Evolutionary conservation across 2,329 filamentous ascomycete species (phyloP), one percentile per base, ranked within the genome.

Genomic region (Pseudocercospora musae): DNA sequence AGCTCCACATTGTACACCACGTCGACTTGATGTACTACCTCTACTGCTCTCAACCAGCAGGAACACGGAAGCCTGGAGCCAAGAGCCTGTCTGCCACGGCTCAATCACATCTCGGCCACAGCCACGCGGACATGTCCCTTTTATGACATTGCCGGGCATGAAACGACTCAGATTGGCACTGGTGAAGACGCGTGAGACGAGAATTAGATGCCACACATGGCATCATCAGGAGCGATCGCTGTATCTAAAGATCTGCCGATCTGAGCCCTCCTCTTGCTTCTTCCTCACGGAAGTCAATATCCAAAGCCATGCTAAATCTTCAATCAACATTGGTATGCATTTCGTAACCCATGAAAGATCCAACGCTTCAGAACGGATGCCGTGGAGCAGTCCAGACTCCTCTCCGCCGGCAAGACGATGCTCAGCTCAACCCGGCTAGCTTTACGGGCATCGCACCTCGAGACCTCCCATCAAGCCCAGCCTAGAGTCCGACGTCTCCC

Each of bases 401-500:
- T 18, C 37, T 40, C 18, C 37, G 15, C 33, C 37, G 37, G 3
- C 37, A 18, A 40, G 37, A 40, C 37, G 3, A 40, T 18, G 37
- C 15, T 18, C 37, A 15, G 18, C 2, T 6, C 37, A n/a, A 9
- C 37, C 37, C n/a, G 37, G 37, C 37, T 2, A 40, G 15, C 37
- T n/a, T 40, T 18, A 18, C 33, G 33, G 15, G 33, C 4, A 37
- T 40, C 3, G 13, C 37, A 40, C 37, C 37, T 18, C 37, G 4
- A 40, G 4, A n/a, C 6, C 37, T 8, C 18, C 11, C 23, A 11
- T 20, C 21, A 27, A 29, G 40, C 42, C 53, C 13, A 15, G 13
- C 49, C 49, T 58, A 73, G 42, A 74, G 59, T 58, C 85, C 86
- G 72, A 90, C 84, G 66, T 87, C 85, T 72, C 91, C 92, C 73